These are phyloP conservation scores for Zymoseptoria crescenta DNA, from an alignment of 2,329 filamentous ascomycete species.

Conservation along the genomic window DNA sequence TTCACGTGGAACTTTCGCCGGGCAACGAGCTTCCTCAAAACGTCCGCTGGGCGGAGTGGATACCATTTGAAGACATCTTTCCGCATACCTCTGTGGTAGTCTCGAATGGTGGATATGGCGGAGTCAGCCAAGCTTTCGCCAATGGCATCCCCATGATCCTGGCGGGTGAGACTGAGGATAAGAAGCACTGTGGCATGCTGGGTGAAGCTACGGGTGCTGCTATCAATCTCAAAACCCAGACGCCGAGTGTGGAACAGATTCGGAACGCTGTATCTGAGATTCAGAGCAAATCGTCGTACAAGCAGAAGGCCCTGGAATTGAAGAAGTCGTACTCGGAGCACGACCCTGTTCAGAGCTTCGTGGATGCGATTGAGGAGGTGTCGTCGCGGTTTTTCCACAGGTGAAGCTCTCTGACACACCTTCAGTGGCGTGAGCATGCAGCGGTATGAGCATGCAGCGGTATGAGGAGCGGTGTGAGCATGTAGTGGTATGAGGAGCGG, in stretches of 20 bases:
- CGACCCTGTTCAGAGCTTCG: constrained; percentile 13
- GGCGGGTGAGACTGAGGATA: constrained; percentile 33
- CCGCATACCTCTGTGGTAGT: constrained; percentile 38
- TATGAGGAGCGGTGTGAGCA: too few relatives aligned
- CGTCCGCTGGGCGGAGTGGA: constrained; percentile 39
- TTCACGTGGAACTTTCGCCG: constrained; percentile 26
- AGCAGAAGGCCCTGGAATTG: constrained; percentile 16
- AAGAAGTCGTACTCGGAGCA: constrained; percentile 19
- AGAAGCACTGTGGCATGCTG: constrained; percentile 37
- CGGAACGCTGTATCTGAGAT: constrained; percentile 14
- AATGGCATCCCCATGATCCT: constrained; percentile 44
- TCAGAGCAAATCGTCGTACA: constrained; percentile 13
- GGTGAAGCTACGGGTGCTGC: constrained; percentile 40
- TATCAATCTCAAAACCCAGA: constrained; percentile 36
- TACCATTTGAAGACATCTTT: constrained; percentile 43
- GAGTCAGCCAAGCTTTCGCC: constrained; percentile 39
- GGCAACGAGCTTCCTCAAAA: constrained; percentile 34
- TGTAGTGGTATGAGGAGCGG: too few relatives aligned
- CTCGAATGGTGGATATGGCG: constrained; percentile 45
- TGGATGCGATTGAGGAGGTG: constrained; percentile 7
- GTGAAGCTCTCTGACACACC: not conserved
- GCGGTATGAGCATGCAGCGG: too few relatives aligned
- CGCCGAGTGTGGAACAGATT: constrained; percentile 19
- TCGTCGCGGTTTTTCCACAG: not conserved
- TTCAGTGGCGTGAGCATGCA: too few relatives aligned